Conservation (phyloP, 2,329 filamentous ascomycete species). For the Gliomastix tumulicola region DNA sequence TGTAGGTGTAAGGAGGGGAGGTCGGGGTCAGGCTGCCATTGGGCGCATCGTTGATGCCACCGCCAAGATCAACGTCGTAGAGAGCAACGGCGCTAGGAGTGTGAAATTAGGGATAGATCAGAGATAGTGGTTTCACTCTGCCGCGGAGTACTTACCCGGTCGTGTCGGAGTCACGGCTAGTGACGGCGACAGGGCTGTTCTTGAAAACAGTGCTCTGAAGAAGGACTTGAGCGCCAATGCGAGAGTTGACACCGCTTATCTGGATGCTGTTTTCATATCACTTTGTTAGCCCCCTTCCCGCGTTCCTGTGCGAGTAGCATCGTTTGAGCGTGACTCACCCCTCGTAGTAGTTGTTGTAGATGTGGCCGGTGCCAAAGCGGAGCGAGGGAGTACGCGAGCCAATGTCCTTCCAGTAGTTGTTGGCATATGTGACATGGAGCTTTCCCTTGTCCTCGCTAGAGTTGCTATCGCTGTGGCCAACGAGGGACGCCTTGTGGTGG, state of each 20-base stretch:
- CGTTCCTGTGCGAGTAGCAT: neutral
- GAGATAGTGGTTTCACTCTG: no score
- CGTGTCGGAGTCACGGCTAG: conserved; percentile 25
- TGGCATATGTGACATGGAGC: conserved; percentile 49
- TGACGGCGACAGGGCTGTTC: conserved; percentile 22
- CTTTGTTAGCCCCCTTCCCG: neutral
- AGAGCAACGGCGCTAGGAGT: conserved; percentile 16
- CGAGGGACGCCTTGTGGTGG: conserved; percentile 45
- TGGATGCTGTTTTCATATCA: conserved; percentile 29
- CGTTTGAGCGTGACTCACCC: conserved; percentile 6
- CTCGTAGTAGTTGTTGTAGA: conserved; percentile 35
- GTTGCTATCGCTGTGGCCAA: conserved; percentile 55
- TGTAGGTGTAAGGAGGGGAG: conserved; percentile 5
- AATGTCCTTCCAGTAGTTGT: conserved; percentile 54
- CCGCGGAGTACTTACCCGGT: conserved; percentile 25
- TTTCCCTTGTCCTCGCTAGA: conserved; percentile 48
- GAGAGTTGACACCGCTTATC: conserved; percentile 42
- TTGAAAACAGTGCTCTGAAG: conserved; percentile 44
- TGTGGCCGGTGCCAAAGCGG: conserved; percentile 54
- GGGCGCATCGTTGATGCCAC: conserved; percentile 25
- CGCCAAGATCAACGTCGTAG: conserved; percentile 29
- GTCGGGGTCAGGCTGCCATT: conserved; percentile 4
- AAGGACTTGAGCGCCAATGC: conserved; percentile 42
- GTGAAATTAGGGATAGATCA: no score
- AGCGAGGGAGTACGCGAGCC: conserved; percentile 50